Conservation (phyloP, 169 alveolate species). For the Plasmodium billcollinsi region DNA sequence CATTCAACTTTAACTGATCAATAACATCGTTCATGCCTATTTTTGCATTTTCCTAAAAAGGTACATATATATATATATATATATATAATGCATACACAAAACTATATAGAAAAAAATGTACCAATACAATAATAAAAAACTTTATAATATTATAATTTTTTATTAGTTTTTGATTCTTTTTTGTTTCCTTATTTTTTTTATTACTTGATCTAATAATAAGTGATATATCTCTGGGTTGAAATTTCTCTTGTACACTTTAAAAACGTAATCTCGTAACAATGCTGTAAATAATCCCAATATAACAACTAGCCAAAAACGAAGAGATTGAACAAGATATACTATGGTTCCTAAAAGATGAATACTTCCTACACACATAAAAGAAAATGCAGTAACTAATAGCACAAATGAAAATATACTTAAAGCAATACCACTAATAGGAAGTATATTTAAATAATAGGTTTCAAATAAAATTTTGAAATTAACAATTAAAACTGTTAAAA, state of each 20-base stretch:
- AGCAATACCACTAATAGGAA: conserved; percentile 77
- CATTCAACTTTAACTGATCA: conserved; percentile 9
- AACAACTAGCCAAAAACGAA: conserved; percentile 76
- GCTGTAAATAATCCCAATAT: conserved; percentile 38
- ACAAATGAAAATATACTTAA: conserved; percentile 79
- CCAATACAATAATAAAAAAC: not conserved
- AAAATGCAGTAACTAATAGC: conserved; percentile 24
- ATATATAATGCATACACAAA: too few relatives aligned
- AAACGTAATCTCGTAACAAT: conserved; percentile 55
- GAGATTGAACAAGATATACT: conserved; percentile 12
- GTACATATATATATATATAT: not conserved
- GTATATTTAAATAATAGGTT: conserved; percentile 80
- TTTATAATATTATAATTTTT: not conserved
- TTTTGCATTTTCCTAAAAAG: conserved; percentile 22
- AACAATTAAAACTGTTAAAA: conserved; percentile 84
- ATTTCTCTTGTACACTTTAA: conserved; percentile 58
- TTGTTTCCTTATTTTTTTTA: not conserved
- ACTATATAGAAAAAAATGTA: too few relatives aligned
- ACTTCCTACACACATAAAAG: conserved; percentile 69
- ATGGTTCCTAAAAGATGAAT: conserved; percentile 49
- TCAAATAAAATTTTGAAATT: conserved; percentile 84
- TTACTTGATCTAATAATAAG: conserved; percentile 43
- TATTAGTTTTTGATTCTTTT: not conserved
- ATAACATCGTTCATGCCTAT: conserved; percentile 2
- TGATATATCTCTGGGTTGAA: conserved; percentile 73